A percentile compares a stretch with the other conserved stretches of the same genome.
Evolutionary conservation across 306 rosid genomes (phyloP).

Genomic region (Cicer arietinum): DNA sequence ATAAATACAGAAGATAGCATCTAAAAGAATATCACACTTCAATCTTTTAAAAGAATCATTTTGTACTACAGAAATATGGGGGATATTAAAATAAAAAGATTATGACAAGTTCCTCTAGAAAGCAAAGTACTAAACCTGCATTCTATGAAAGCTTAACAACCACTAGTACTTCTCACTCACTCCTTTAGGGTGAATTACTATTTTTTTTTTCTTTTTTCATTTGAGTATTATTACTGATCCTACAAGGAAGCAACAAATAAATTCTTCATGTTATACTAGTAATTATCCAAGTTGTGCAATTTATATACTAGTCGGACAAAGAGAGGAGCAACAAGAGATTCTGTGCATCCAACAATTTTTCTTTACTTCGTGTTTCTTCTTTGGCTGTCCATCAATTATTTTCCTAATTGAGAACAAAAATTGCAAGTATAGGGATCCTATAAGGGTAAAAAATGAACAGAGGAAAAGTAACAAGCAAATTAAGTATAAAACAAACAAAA

Average conservation of each 20-base stretch:
- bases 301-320: conserved; percentile 17
- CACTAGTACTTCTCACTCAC: conserved; percentile 22
- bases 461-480: conserved; percentile 11
- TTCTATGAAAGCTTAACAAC: conserved; percentile 16
- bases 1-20: conserved; percentile 31
- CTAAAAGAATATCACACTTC: neutral
- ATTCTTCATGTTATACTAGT: conserved; percentile 18
- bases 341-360: conserved; percentile 7
- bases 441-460: conserved; percentile 24
- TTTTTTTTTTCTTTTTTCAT: conserved; percentile 23
- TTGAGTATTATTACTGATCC: conserved; percentile 29
- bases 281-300: conserved; percentile 10
- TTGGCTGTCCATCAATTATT: conserved; percentile 27
- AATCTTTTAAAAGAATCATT: conserved; percentile 33
- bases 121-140: conserved; percentile 21
- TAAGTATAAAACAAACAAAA: conserved; percentile 26
- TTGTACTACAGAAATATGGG: neutral
- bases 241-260: conserved; percentile 29
- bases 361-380: conserved; percentile 5
- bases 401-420: conserved; percentile 20
- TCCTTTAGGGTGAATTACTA: conserved; percentile 9
- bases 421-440: conserved; percentile 8
- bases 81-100: conserved; percentile 18
- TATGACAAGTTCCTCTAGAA: conserved; percentile 22
- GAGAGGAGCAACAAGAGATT: conserved; percentile 24